phyloP scores from a whole-genome alignment of 2,329 filamentous ascomycete species.

The Fusarium sacchari region DNA sequence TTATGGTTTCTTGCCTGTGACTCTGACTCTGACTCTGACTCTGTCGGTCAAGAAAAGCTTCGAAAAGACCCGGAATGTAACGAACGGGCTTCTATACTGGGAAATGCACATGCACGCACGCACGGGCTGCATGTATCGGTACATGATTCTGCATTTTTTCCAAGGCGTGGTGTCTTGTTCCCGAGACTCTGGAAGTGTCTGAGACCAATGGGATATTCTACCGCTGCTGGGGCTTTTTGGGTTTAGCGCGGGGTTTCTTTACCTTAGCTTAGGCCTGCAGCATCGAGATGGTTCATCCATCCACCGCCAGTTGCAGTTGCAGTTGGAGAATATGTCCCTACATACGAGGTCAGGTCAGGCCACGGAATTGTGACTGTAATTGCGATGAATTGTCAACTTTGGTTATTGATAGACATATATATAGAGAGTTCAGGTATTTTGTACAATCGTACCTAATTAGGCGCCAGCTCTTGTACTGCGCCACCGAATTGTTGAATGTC shows the following conservation, averaged over 20 bases:
- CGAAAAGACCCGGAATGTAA: slow-evolving; percentile 3
- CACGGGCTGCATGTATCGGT: background rate
- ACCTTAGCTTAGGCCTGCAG: background rate
- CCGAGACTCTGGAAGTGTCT: slow-evolving; percentile 16
- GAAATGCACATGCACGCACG: background rate
- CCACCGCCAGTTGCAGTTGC: slow-evolving; percentile 30
- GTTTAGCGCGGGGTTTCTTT: slow-evolving; percentile 31
- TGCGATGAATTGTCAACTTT: background rate
- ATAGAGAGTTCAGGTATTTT: background rate
- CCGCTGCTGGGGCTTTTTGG: background rate
- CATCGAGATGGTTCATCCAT: slow-evolving; percentile 19
- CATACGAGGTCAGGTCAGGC: slow-evolving; percentile 15
- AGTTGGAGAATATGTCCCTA: background rate
- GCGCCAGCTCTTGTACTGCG: slow-evolving; percentile 6
- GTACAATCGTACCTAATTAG: background rate
- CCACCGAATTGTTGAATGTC: background rate
- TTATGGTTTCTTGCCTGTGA: background rate
- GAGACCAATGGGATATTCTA: slow-evolving; percentile 22
- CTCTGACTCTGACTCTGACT: background rate
- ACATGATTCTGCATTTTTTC: background rate
- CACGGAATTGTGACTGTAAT: background rate
- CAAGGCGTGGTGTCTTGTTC: slow-evolving; percentile 7
- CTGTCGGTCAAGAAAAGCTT: slow-evolving; percentile 23
- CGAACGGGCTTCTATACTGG: background rate
- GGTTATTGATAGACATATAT: too few species aligned